A percentile compares a stretch with the other conserved stretches of the same genome.
Conservation (phyloP, 1,284 basidiomycete species). For the Rugosomyces carneus region DNA sequence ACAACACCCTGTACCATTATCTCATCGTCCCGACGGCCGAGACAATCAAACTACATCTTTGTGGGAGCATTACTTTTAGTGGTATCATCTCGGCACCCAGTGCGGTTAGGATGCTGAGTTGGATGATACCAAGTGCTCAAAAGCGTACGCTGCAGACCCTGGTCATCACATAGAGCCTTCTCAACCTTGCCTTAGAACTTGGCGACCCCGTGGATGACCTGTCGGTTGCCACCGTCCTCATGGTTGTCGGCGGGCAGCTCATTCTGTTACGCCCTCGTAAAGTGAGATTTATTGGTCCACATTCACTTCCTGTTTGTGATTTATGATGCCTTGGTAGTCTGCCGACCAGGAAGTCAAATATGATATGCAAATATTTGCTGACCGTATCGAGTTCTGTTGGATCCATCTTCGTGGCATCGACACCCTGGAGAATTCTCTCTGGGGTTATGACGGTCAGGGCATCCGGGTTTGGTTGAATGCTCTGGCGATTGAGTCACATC, state of each 20-base stretch:
- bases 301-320: conserved; percentile 7
- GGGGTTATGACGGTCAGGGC: conserved; percentile 91
- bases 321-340: conserved; percentile 39
- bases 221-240: conserved; percentile 90
- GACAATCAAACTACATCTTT: conserved; percentile 81
- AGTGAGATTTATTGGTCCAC: conserved; percentile 32
- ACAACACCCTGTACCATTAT: conserved; percentile 93
- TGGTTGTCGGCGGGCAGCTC: conserved; percentile 92
- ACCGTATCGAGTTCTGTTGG: conserved; percentile 97
- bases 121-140: conserved; percentile 93
- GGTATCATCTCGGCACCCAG: conserved; percentile 86
- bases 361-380: conserved; percentile 95
- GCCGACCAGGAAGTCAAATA: conserved; percentile 91
- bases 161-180: neutral
- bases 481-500: conserved; percentile 69
- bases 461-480: conserved; percentile 96
- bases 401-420: conserved; percentile 92
- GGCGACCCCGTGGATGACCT: conserved; percentile 95
- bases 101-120: conserved; percentile 88
- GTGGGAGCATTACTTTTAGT: conserved; percentile 92
- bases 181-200: conserved; percentile 51
- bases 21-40: conserved; percentile 84
- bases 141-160: conserved; percentile 60
- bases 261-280: conserved; percentile 82
- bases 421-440: conserved; percentile 92